Base-by-base conservation (phyloP, 352 stramenopile genomes). In the Globisporangium irregulare region DNA sequence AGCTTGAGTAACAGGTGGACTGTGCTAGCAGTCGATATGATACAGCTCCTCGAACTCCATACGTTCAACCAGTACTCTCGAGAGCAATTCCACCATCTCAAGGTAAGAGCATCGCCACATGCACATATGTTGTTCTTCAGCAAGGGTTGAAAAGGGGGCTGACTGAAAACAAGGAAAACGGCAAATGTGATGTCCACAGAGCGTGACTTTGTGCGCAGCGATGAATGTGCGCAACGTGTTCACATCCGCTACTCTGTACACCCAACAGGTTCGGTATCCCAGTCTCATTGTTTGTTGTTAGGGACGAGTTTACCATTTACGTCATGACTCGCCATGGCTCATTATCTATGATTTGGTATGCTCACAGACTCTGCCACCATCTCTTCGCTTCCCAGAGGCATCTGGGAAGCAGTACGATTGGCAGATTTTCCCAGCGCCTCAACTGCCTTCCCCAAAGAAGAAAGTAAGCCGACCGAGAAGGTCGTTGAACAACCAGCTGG, bases 141-240 rank as follows among this genome's bases (percentile, higher is more conserved):
- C 18, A 4, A 48, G 8, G n/a, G 5, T 29, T 34, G 25, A 36
- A 20, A 29, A 68, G 38, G 61, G 63, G 15, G 67, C 36, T 66
- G n/a, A 25, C 10, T 32, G 36, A 43, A 27, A 27, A 5, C 29
- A 50, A 38, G 6, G 15, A 7, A 46, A 46, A 18, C 3, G 15
- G 20, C 36, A n/a, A 50, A 57, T 10, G 38, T 50, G 15, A 22
- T 62, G 18, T 53, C 15, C 46, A 41, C 60, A 88, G 80, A 77
- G 75, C 7, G 74, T 92, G 32, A 89, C 80, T 24, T 63, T 91
- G 54, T 93, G 87, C 57, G 76, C 82, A 2, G 80, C 78, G 46
- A 84, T 91, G 76, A 92, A 88, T 34, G 54, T 87, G 8, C 75
- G 87, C 3, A 92, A 91, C 53, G 70, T 92, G 29, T 81, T 92